These are phyloP conservation scores for Aspergillus egyptiacus DNA, from an alignment of 495 filamentous ascomycete species.

Conservation along the genomic window DNA sequence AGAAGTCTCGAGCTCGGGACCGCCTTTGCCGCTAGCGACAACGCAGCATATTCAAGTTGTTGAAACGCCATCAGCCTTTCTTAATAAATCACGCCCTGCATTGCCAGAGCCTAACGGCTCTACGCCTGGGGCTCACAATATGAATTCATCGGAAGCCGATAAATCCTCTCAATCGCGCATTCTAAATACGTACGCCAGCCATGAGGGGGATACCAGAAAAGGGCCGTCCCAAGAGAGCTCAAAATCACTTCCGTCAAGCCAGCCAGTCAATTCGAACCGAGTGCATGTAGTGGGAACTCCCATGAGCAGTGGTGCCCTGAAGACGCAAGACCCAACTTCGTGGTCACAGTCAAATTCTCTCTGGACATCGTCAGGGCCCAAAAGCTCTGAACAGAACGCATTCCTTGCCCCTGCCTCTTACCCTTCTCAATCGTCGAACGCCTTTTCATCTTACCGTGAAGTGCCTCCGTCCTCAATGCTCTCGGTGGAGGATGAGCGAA, in stretches of 20 bases:
- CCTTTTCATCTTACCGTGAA: conserved; percentile 18
- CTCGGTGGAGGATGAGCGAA: conserved; percentile 3
- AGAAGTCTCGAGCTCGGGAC: conserved; percentile 21
- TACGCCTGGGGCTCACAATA: neutral
- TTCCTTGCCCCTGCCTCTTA: conserved; percentile 6
- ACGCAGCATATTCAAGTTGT: conserved; percentile 32
- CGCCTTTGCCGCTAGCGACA: conserved; percentile 19
- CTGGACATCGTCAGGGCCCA: conserved; percentile 26
- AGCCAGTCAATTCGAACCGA: conserved; percentile 2
- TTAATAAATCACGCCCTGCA: conserved; percentile 10
- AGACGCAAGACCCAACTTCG: conserved; percentile 13
- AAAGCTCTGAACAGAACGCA: conserved; percentile 13
- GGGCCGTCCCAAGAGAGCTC: conserved; percentile 17
- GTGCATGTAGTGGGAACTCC: conserved; percentile 24
- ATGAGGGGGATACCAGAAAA: conserved; percentile 21
- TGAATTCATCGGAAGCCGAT: conserved; percentile 19
- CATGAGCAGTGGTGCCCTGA: conserved; percentile 13
- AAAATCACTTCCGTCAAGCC: conserved; percentile 5
- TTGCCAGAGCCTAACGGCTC: neutral
- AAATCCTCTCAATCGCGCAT: conserved; percentile 37
- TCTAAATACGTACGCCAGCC: conserved; percentile 27
- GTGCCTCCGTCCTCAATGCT: conserved; percentile 14
- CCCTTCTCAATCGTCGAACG: conserved; percentile 15
- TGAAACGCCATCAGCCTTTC: conserved; percentile 26
- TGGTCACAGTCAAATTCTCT: conserved; percentile 19